Percentiles rank a stretch among this genome's conserved stretches.
phyloP scores from a whole-genome alignment of 2,329 filamentous ascomycete species.

The Ilyonectria mors-panacis region DNA sequence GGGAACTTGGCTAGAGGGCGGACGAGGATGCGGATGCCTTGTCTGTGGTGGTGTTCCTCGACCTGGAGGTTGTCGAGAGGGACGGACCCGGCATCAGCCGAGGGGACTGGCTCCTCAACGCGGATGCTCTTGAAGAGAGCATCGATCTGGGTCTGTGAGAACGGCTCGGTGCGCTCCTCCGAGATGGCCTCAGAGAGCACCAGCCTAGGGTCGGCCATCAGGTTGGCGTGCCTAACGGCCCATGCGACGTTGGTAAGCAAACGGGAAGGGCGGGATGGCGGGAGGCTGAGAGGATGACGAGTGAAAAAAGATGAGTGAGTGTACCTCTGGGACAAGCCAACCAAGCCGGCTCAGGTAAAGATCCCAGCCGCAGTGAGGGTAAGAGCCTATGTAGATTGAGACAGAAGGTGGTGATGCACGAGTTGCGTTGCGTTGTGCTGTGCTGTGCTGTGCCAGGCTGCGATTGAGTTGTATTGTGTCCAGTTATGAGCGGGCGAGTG shows the following conservation, averaged over 20 bases:
- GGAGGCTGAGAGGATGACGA: slow-evolving; percentile 28
- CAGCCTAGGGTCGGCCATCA: slow-evolving; percentile 63
- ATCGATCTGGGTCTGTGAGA: slow-evolving; percentile 70
- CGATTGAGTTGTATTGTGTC: slow-evolving; percentile 34
- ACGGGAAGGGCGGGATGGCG: slow-evolving; percentile 34
- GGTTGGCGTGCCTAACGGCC: slow-evolving; percentile 48
- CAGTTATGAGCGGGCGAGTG: slow-evolving; percentile 13
- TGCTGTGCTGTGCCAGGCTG: slow-evolving; percentile 40
- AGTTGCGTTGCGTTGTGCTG: slow-evolving; percentile 31
- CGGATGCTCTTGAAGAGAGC: slow-evolving; percentile 63
- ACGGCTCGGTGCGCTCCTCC: slow-evolving; percentile 71
- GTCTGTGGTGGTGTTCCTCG: slow-evolving; percentile 67
- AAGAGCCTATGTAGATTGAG: slow-evolving; percentile 12
- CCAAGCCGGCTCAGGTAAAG: slow-evolving; percentile 39
- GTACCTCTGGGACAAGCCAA: slow-evolving; percentile 45
- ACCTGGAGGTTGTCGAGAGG: slow-evolving; percentile 68
- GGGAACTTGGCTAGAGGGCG: slow-evolving; percentile 67
- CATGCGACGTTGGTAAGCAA: slow-evolving; percentile 49
- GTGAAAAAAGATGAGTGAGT: slow-evolving; percentile 38
- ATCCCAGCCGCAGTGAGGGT: slow-evolving; percentile 19
- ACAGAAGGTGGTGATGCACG: background rate
- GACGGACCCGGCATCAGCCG: slow-evolving; percentile 60
- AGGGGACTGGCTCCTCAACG: slow-evolving; percentile 59
- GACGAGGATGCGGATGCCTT: slow-evolving; percentile 71
- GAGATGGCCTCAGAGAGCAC: slow-evolving; percentile 57